Evolutionary conservation across 805 yeast species (phyloP).

Genomic region (Barnettozyma populi): DNA sequence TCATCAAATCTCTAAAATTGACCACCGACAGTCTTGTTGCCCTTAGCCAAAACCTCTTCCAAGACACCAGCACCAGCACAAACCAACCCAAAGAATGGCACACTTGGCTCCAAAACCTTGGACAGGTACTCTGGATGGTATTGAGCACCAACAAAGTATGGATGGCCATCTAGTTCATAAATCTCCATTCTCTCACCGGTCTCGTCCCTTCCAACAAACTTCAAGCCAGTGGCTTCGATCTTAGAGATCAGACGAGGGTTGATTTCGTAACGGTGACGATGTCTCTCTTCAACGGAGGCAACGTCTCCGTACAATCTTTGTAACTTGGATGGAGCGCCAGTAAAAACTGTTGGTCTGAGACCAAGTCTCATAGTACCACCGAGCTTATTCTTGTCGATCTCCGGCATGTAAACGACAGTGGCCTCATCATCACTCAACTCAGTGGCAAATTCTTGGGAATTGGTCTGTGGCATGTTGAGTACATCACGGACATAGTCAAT

Average conservation of each 20-base stretch:
- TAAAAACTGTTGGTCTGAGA: conserved; percentile 82
- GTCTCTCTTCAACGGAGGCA: conserved; percentile 79
- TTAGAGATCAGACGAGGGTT: conserved; percentile 73
- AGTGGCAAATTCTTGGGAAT: conserved; percentile 77
- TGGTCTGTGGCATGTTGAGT: conserved; percentile 60
- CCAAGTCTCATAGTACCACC: conserved; percentile 99
- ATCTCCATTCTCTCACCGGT: conserved; percentile 89
- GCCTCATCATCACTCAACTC: conserved; percentile 56
- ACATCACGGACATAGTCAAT: conserved; percentile 87
- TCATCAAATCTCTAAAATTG: conserved; percentile 22
- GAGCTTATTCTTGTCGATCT: conserved; percentile 87
- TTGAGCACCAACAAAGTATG: conserved; percentile 91
- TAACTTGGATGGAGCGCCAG: conserved; percentile 63
- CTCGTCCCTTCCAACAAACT: conserved; percentile 93
- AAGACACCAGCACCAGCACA: conserved; percentile 90
- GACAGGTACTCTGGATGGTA: conserved; percentile 98
- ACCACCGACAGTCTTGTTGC: conserved; percentile 21
- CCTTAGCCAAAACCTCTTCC: conserved; percentile 51
- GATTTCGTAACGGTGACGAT: conserved; percentile 97
- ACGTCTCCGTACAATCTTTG: conserved; percentile 74
- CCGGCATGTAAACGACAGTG: conserved; percentile 96
- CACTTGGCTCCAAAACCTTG: conserved; percentile 92
- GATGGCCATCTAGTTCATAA: conserved; percentile 79
- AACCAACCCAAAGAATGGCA: conserved; percentile 92
- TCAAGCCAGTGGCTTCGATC: conserved; percentile 75